Evolutionary conservation across 2,329 filamentous ascomycete species (phyloP).

Genomic region (Calonectria montana): DNA sequence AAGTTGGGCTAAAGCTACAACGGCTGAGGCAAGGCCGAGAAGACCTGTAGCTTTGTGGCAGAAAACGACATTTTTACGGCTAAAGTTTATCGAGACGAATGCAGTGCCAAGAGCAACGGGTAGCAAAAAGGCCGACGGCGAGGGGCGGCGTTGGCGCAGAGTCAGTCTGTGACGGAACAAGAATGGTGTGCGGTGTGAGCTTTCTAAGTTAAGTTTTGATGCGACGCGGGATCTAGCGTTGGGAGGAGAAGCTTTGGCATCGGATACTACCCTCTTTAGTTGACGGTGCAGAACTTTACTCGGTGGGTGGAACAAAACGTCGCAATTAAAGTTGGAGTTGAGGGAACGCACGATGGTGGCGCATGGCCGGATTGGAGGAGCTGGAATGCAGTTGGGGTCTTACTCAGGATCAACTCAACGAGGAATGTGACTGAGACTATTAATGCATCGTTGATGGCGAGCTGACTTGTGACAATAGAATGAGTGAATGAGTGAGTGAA

Average conservation of each 20-base stretch:
- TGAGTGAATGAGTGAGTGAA: neutral
- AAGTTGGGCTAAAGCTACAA: constrained; percentile 17
- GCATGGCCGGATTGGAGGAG: constrained; percentile 13
- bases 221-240: constrained; percentile 22
- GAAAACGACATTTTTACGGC: neutral
- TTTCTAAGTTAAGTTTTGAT: constrained; percentile 6
- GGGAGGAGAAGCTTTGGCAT: constrained; percentile 4
- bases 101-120: neutral
- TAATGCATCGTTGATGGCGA: neutral
- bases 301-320: constrained; percentile 26
- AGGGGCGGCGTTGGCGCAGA: neutral
- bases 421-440: constrained; percentile 42
- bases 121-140: neutral
- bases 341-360: constrained; percentile 32
- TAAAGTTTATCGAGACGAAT: constrained; percentile 5
- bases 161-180: constrained; percentile 12
- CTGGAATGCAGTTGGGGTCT: constrained; percentile 34
- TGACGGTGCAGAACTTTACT: constrained; percentile 35
- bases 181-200: constrained; percentile 9
- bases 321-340: constrained; percentile 32
- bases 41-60: neutral
- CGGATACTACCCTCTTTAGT: constrained; percentile 14
- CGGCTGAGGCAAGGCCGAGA: constrained; percentile 28
- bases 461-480: constrained; percentile 11
- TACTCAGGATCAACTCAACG: constrained; percentile 12